A percentile compares a stretch with the other conserved stretches of the same genome.
These are phyloP conservation scores for Colletotrichum destructivum DNA, from an alignment of 2,329 filamentous ascomycete genomes.

Conservation along the genomic window DNA sequence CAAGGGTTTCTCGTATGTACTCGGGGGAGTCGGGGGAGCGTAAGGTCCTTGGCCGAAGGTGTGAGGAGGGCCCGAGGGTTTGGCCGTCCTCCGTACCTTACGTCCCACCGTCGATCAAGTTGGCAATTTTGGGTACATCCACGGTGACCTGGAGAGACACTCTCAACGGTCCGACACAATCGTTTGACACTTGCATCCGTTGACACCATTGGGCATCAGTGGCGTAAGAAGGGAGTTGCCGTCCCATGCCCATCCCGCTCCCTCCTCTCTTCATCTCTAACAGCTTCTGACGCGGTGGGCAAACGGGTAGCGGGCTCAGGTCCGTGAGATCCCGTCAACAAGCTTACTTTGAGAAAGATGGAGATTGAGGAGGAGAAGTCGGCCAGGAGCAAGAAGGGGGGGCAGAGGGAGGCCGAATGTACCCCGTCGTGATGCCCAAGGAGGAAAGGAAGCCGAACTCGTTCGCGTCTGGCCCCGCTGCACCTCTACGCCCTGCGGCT, in stretches of 20 bases:
- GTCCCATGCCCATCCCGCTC: not conserved
- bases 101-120: slow-evolving; percentile 21
- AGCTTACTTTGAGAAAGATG: slow-evolving; percentile 18
- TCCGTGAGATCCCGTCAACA: slow-evolving; percentile 15
- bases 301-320: slow-evolving; percentile 7
- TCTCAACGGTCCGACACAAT: not conserved
- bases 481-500: not conserved
- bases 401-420: no score
- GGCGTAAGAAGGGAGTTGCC: not conserved
- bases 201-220: not conserved
- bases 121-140: not conserved
- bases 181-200: not conserved
- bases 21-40: not conserved
- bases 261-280: slow-evolving; percentile 5
- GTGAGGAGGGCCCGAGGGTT: not conserved
- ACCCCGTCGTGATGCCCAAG: slow-evolving; percentile 1
- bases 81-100: not conserved
- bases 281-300: slow-evolving; percentile 2
- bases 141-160: not conserved
- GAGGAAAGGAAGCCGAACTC: slow-evolving; percentile 27
- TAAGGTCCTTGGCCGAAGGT: not conserved
- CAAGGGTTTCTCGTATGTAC: slow-evolving; percentile 19
- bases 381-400: not conserved
- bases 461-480: not conserved
- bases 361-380: not conserved